phyloP scores from a whole-genome alignment of 2,329 filamentous ascomycete genomes.

The Zymoseptoria pseudotritici region DNA sequence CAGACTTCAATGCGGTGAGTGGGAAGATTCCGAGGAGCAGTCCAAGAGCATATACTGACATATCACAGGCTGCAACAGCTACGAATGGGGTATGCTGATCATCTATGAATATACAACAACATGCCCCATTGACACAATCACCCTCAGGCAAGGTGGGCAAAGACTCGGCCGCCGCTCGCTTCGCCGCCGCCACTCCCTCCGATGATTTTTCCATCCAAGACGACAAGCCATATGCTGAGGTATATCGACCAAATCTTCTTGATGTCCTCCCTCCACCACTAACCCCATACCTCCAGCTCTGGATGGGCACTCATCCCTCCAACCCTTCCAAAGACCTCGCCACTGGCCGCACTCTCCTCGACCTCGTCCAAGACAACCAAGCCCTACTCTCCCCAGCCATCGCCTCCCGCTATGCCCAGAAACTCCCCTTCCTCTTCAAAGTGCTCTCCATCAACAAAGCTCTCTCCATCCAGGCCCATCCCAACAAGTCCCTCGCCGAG shows the following conservation, averaged over 20 bases:
- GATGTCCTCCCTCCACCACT: neutral
- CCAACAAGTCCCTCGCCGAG: conserved; percentile 67
- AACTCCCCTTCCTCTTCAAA: conserved; percentile 95
- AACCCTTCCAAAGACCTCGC: conserved; percentile 85
- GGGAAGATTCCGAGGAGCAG: neutral
- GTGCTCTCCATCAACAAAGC: conserved; percentile 94
- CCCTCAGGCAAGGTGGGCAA: conserved; percentile 70
- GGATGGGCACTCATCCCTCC: conserved; percentile 98
- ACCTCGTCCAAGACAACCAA: conserved; percentile 80
- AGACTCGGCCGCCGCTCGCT: conserved; percentile 80
- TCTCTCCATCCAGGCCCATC: conserved; percentile 89
- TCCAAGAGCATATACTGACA: neutral
- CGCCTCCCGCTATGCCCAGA: conserved; percentile 65
- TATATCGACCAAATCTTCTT: conserved; percentile 33
- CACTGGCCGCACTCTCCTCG: conserved; percentile 77
- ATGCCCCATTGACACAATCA: conserved; percentile 2
- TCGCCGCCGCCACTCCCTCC: conserved; percentile 74
- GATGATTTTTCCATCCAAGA: conserved; percentile 68
- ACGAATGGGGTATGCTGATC: conserved; percentile 71
- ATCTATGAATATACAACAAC: neutral
- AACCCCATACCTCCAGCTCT: conserved; percentile 55
- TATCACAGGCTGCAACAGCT: conserved; percentile 78
- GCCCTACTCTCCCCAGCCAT: conserved; percentile 70
- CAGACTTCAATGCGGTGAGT: conserved; percentile 66
- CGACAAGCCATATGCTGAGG: conserved; percentile 92